Base-by-base conservation (phyloP, 176 grass and related monocot species). In the Puccinellia tenuiflora region DNA sequence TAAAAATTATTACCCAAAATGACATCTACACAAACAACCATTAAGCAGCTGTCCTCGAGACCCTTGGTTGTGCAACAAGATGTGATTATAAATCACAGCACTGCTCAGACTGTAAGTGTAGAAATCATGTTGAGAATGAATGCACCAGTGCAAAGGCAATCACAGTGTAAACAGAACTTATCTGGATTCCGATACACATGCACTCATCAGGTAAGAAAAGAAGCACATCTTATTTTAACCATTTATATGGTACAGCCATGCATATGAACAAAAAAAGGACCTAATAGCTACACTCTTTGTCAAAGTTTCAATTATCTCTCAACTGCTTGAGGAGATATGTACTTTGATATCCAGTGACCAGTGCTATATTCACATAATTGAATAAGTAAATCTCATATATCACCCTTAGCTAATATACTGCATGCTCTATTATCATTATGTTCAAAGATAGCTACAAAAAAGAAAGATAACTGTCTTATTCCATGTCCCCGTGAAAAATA, bases 71-170 rank as follows among this genome's bases (percentile, higher is more conserved):
- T 47, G 24, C 25, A 72, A 57, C 67, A 42, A 71, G 18, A 35
- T 64, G 21, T 30, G 21, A 37, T 54, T 13, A 24, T 73, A 83
- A 73, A 46, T 84, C 38, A 79, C 68, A 79, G 18, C 46, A 72
- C 24, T 61, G 8, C 38, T 22, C n/a, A 73, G 28, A 4, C 31
- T 17, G 1, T 5, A 67, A 37, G n/a, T 59, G 53, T 21, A 37
- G 28, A 37, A 73, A 60, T 50, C 62, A 69, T 48, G 39, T 77
- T 28, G 53, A 68, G 16, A 80, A 79, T 86, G 52, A 75, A 60
- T 69, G 72, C 33, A 69, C 21, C 52, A 21, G 7, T 22, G 16
- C 11, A 38, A 77, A 37, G 38, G 21, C 45, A 26, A 77, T 38
- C 57, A 17, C 40, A 42, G 34, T 59, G 21, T 46, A 72, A 28